Base-by-base conservation (phyloP, 306 rosid species). In the Elaeagnus macrophylla region DNA sequence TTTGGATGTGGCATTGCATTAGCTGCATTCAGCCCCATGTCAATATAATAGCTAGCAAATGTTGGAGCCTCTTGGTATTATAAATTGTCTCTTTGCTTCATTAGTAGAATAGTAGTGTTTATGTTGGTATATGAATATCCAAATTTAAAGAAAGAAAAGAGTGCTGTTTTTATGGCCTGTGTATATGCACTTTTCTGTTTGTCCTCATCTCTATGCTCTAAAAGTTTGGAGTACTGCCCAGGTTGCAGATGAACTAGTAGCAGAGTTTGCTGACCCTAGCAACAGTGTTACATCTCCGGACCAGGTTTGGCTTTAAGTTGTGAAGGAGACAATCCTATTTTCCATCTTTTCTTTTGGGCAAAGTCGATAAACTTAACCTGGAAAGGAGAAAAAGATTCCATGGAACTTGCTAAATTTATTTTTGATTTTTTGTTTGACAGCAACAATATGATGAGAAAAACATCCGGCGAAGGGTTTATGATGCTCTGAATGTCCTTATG, bases 231-330 rank as follows among this genome's bases (percentile, higher is more conserved):
- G 42, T 58, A 42, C 54, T 62, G 60, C 68, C 68, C 76, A 91
- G 97, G 97, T 91, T 50, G 97, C 97, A 9, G 97, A 91, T 78
- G 97, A 91, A 72, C 96, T 91, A 54, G 97, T 90, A n/a, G 88
- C 97, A 1, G 97, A 90, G 69, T 90, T 86, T 58, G 59, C 89
- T 49, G 89, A 82, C 59, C 97, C 97, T 60, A 50, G 73, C 65
- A 80, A 71, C 53, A 67, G 89, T 64, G 74, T 64, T 56, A 73
- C 83, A 35, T 15, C 94, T 38, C 89, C 97, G 37, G 97, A 90
- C 76, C 97, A 91, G 97, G 97, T 91, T 82, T 61, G 59, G 14
- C 60, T 60, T 39, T 46, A 18, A 59, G 48, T 17, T 51, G 10
- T 54, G 11, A 48, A 2, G 42, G 53, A 9, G 37, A 48, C 48